phyloP scores from a whole-genome alignment of 768 basidiomycete genomes.

The Leccinum subgranulosum region DNA sequence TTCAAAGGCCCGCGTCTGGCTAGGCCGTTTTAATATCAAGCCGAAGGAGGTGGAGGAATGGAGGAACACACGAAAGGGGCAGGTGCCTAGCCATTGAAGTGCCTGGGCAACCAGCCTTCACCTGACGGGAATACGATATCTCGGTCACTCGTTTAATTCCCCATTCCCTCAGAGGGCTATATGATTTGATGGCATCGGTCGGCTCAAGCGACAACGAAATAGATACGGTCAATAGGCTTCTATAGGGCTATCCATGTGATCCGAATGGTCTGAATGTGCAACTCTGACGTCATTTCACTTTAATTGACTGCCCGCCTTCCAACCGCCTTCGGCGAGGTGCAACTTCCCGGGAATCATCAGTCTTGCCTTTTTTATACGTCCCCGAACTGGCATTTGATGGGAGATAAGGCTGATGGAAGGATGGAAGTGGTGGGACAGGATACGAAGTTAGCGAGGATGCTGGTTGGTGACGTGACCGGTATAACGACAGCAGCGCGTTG shows the following conservation, averaged over 20 bases:
- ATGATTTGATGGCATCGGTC: slow-evolving; percentile 20
- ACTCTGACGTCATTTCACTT: slow-evolving; percentile 44
- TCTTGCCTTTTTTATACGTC: slow-evolving; percentile 36
- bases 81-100: slow-evolving; percentile 5
- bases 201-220: slow-evolving; percentile 14
- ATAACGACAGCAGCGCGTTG: slow-evolving; percentile 75
- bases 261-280: slow-evolving; percentile 23
- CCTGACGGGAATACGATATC: slow-evolving; percentile 11
- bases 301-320: slow-evolving; percentile 52
- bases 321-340: slow-evolving; percentile 53
- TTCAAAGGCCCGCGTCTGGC: neutral
- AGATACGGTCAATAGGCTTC: slow-evolving; percentile 21
- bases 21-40: slow-evolving; percentile 3
- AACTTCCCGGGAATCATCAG: slow-evolving; percentile 34
- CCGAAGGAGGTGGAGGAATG: neutral
- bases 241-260: slow-evolving; percentile 25
- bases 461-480: slow-evolving; percentile 64
- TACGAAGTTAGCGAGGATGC: slow-evolving; percentile 37
- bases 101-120: slow-evolving; percentile 7
- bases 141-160: slow-evolving; percentile 17
- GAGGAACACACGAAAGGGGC: slow-evolving; percentile 10
- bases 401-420: slow-evolving; percentile 50
- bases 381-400: slow-evolving; percentile 51
- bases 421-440: slow-evolving; percentile 36
- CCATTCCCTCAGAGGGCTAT: slow-evolving; percentile 20